Evolutionary conservation across 495 filamentous ascomycete species (phyloP), one percentile per base, ranked within the genome.

Genomic region (Neurospora pannonica): DNA sequence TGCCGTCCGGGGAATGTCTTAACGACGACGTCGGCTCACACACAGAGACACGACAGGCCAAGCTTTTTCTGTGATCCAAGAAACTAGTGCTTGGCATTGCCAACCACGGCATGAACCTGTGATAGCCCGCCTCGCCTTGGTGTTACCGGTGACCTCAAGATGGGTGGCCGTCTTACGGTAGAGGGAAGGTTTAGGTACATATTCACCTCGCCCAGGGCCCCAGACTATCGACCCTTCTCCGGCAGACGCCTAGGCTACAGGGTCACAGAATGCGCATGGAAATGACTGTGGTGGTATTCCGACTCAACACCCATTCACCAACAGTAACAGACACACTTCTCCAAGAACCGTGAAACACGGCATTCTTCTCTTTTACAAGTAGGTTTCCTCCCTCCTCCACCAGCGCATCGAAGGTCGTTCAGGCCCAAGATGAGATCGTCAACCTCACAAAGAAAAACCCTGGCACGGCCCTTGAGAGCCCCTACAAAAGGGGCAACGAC

Each of bases 31-130:
- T 54, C 46, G 46, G 46, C 46, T 54, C 21, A 54, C 46, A 13
- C 43, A 24, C 13, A 17, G 72, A 76, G 38, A 78, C 77, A 79
- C 78, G 31, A 73, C 75, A 81, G 78, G 79, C 75, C 77, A 81
- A 81, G 78, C 78, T 81, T 79, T 78, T 72, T 69, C 73, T 43
- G 76, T 28, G 67, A 39, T 60, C 70, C 75, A 76, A 70, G 70
- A 76, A 54, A 67, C 72, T 46, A 75, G 48, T 71, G 71, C 77
- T 77, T 77, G 74, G 76, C 77, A 75, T 13, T 31, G 54, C 48
- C 48, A 60, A 60, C 46, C 48, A 67, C 54, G 31, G 28, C 54
- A 67, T 67, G 54, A 34, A 67, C 54, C 54, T 67, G 54, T 34
- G 24, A 36, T 67, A 67, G 54, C 28, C 54, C 54, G 54, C 28